phyloP scores from a whole-genome alignment of 345 rosid genomes.

The Triadica sebifera region DNA sequence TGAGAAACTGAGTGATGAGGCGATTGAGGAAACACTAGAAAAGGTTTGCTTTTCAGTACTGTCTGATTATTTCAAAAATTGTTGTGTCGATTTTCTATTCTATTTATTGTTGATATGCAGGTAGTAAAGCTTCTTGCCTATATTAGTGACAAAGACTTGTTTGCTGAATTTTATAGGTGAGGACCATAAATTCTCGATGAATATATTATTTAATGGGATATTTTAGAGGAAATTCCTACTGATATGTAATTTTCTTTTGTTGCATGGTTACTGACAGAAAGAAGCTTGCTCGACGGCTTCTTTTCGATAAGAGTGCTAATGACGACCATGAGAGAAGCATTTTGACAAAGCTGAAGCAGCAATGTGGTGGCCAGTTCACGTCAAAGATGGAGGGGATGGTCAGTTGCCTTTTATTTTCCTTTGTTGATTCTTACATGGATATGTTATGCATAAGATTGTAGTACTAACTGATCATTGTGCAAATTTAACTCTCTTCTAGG shows the following conservation, averaged over 20 bases:
- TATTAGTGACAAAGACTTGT: slow-evolving; percentile 35
- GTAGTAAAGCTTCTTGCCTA: slow-evolving; percentile 37
- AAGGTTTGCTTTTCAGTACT: slow-evolving; percentile 17
- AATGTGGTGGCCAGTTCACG: slow-evolving; percentile 61
- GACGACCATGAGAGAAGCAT: slow-evolving; percentile 37
- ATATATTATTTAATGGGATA: background rate
- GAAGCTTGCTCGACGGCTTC: slow-evolving; percentile 46
- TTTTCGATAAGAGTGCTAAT: slow-evolving; percentile 35
- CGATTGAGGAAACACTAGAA: slow-evolving; percentile 41
- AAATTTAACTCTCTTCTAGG: slow-evolving; percentile 12
- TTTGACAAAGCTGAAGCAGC: slow-evolving; percentile 43
- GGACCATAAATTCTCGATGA: background rate
- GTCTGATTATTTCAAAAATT: too few relatives aligned
- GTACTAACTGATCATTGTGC: slow-evolving; percentile 2
- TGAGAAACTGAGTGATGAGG: slow-evolving; percentile 44
- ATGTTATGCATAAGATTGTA: background rate
- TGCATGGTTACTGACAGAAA: slow-evolving; percentile 34
- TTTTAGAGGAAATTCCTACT: background rate
- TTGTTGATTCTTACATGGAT: background rate
- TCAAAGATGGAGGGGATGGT: slow-evolving; percentile 49
- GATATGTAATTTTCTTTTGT: background rate
- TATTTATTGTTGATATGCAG: slow-evolving; percentile 12
- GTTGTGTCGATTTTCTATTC: background rate
- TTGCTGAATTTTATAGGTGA: slow-evolving; percentile 40
- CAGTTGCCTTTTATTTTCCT: background rate